Base-by-base conservation (phyloP, 148 eudicot species). In the Limonium bicolor region DNA sequence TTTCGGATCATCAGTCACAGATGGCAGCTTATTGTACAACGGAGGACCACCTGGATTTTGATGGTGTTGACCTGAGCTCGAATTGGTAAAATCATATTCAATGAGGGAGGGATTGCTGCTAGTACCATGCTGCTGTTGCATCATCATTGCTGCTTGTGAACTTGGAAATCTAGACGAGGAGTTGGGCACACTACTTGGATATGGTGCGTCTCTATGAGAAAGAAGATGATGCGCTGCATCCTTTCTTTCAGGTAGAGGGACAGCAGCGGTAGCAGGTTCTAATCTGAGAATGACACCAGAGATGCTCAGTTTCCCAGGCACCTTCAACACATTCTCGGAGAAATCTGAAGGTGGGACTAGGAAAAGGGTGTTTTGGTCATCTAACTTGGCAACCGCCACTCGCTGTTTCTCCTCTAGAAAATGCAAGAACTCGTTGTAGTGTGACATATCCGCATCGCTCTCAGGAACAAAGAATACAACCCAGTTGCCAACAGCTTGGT, bases 291-390 rank as follows among this genome's bases (percentile, higher is more conserved):
- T 53, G 31, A 84, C 95, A 35, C 95, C 95, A 10, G 95, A 80
- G 11, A 84, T 84, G 71, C 95, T 84, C 29, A 84, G 56, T 54
- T 69, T 84, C 13, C 95, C 95, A 0, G 95, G 82, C 20, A 84
- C 78, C 48, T 84, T 84, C 1, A 84, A 78, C 18, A 84, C 79
- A 41, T 84, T 77, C 54, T 80, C 85, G 0, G 95, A 76, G 72
- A 84, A 84, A 14, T 84, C 95, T 20, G 95, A 84, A 60, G 95
- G 95, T 36, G 95, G 90, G 13, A 84, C 90, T 11, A 84, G 76
- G 58, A 84, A 84, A 54, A 84, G 55, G 37, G 95, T 80, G 55
- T 68, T 70, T 23, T 29, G 59, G 18, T 84, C 85, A 36, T 84
- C 90, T 53, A 84, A 48, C 70, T 76, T 80, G 45, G 88, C 77